Conservation (phyloP, 352 stramenopile genomes). For the Globisporangium nunn region DNA sequence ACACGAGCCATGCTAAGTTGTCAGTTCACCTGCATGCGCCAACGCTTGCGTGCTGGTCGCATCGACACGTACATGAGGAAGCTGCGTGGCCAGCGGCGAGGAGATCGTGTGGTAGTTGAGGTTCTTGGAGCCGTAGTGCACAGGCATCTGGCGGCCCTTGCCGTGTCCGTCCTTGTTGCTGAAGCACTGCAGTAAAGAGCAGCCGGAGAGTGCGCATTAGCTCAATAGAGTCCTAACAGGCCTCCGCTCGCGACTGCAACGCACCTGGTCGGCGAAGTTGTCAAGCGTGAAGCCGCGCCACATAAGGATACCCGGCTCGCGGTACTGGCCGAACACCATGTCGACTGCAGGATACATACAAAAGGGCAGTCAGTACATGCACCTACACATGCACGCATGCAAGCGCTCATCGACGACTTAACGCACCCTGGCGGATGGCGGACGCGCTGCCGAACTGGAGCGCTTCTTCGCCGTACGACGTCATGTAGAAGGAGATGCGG, state of each 20-base stretch:
- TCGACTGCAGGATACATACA: constrained; percentile 46
- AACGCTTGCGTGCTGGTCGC: neutral
- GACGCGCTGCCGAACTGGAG: constrained; percentile 94
- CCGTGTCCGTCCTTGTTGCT: constrained; percentile 94
- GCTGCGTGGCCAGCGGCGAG: constrained; percentile 95
- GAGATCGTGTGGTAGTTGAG: constrained; percentile 98
- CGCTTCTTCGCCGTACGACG: constrained; percentile 91
- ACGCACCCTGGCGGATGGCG: constrained; percentile 58
- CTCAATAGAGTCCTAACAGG: neutral
- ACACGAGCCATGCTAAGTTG: too few relatives aligned
- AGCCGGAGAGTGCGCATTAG: neutral
- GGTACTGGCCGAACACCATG: constrained; percentile 97
- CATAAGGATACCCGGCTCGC: constrained; percentile 96
- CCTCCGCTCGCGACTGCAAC: neutral
- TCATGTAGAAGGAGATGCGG: constrained; percentile 98
- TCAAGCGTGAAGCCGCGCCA: constrained; percentile 97
- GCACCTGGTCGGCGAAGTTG: constrained; percentile 94
- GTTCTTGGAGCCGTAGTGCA: constrained; percentile 95
- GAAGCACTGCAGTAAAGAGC: constrained; percentile 69
- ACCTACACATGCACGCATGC: too few relatives aligned
- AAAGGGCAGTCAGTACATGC: neutral
- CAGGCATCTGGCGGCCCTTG: constrained; percentile 97
- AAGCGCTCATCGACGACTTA: neutral
- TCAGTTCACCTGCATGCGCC: neutral
- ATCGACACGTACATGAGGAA: constrained; percentile 76